Evolutionary conservation across 1,284 basidiomycete genomes (phyloP).

Genomic region (Stereum hirsutum): DNA sequence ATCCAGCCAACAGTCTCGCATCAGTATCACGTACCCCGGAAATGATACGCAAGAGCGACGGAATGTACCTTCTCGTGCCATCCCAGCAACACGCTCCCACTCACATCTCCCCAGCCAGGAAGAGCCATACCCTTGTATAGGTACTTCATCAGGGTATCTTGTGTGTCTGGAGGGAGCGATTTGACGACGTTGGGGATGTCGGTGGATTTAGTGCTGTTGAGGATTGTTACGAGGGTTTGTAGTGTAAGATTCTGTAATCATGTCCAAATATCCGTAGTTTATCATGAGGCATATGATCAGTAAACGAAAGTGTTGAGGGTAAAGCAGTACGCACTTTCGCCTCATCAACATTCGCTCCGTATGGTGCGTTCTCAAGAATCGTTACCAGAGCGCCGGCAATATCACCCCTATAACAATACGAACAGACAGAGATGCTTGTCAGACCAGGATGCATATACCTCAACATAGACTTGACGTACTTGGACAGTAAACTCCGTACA

Average conservation of each 20-base stretch:
- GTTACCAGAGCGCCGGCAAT: slow-evolving; percentile 60
- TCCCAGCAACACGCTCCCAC: slow-evolving; percentile 82
- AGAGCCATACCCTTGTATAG: slow-evolving; percentile 94
- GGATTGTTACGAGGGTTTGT: slow-evolving; percentile 81
- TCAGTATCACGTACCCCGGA: slow-evolving; percentile 4
- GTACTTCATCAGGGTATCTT: slow-evolving; percentile 97
- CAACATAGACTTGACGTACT: slow-evolving; percentile 35
- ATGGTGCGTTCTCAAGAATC: slow-evolving; percentile 74
- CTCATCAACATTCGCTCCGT: slow-evolving; percentile 77
- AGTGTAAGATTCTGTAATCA: slow-evolving; percentile 67
- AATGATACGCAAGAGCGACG: slow-evolving; percentile 2
- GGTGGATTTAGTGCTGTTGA: slow-evolving; percentile 90
- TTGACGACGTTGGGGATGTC: slow-evolving; percentile 81
- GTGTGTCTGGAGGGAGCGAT: slow-evolving; percentile 67
- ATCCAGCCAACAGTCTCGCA: slow-evolving; percentile 7
- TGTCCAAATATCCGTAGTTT: too few species aligned
- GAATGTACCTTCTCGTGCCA: slow-evolving; percentile 91
- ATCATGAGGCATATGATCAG: slow-evolving; percentile 1
- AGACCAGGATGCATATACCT: neutral
- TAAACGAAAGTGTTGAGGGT: neutral
- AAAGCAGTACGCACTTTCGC: slow-evolving; percentile 63
- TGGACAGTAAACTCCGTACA: slow-evolving; percentile 67
- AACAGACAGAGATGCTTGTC: slow-evolving; percentile 5
- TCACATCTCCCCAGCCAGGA: slow-evolving; percentile 78
- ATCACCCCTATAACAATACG: slow-evolving; percentile 47